A percentile compares a stretch with the other conserved stretches of the same genome.
Conservation (phyloP, 768 basidiomycete species). For the Saitozyma podzolica region DNA sequence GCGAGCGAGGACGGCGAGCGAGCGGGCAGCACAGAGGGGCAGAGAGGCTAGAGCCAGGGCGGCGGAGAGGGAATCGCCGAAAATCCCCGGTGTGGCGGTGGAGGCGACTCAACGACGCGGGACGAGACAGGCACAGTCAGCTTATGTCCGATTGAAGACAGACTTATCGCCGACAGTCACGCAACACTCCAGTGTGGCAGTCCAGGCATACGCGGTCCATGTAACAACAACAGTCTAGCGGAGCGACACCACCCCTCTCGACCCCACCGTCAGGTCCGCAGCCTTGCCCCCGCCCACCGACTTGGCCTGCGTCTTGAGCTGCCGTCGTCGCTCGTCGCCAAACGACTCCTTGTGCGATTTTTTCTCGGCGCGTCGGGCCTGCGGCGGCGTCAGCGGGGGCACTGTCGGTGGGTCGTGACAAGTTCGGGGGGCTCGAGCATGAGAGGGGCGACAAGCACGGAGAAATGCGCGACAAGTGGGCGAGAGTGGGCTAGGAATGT, state of each 20-base stretch:
- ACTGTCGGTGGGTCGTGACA: too few species aligned
- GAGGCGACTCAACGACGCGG: background rate
- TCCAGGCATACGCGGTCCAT: too few species aligned
- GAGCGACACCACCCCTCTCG: conserved; percentile 35
- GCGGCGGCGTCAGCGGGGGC: background rate
- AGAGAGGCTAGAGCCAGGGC: background rate
- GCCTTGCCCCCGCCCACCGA: conserved; percentile 49
- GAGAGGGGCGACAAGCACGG: too few species aligned
- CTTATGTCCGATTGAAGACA: conserved; percentile 1
- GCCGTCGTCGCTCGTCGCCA: conserved; percentile 52
- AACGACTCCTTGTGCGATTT: conserved; percentile 56
- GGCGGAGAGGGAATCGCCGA: background rate
- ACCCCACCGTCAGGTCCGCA: conserved; percentile 44
- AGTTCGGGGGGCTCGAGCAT: too few species aligned
- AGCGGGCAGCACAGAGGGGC: conserved; percentile 4
- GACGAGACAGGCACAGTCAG: background rate
- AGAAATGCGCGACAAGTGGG: too few species aligned
- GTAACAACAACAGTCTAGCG: conserved; percentile 11
- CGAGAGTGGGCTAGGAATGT: background rate
- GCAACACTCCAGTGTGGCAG: background rate
- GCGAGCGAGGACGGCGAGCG: conserved; percentile 5
- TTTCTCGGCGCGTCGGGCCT: conserved; percentile 56
- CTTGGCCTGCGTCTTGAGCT: conserved; percentile 50
- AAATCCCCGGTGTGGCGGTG: conserved; percentile 2
- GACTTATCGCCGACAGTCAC: conserved; percentile 2